Conservation (phyloP, 208 protist species). For the Leptomonas pyrrhocoris region DNA sequence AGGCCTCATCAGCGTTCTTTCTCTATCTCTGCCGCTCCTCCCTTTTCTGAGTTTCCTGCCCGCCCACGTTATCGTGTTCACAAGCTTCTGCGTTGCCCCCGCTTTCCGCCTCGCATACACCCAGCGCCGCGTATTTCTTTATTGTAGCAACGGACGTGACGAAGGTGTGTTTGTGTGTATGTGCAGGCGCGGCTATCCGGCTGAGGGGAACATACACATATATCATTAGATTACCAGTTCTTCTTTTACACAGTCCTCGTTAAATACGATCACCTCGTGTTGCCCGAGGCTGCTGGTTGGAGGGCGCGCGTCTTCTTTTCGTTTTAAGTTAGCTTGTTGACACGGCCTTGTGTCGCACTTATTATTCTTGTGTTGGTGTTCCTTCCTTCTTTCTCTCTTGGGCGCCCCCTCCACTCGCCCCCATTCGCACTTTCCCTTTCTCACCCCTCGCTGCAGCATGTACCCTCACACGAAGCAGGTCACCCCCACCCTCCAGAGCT, state of each 20-base stretch:
- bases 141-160: no score
- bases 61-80: slow-evolving; percentile 26
- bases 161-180: background rate
- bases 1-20: no score
- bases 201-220: background rate
- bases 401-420: background rate
- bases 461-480: slow-evolving; percentile 39
- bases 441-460: slow-evolving; percentile 24
- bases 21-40: background rate
- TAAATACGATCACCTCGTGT: no score
- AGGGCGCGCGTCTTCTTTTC: background rate
- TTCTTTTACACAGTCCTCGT: no score
- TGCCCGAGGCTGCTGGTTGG: background rate
- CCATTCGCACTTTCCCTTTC: slow-evolving; percentile 10
- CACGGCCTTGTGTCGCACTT: slow-evolving; percentile 41
- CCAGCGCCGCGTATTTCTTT: background rate
- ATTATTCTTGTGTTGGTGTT: slow-evolving; percentile 11
- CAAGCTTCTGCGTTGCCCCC: slow-evolving; percentile 45
- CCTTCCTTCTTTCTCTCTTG: slow-evolving; percentile 19
- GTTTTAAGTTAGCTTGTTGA: background rate
- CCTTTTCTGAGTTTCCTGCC: background rate
- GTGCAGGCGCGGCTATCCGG: background rate
- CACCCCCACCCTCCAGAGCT: slow-evolving; percentile 50
- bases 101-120: background rate
- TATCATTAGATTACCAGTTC: background rate